These are phyloP conservation scores for Bifiguratus adelaidae DNA, from an alignment of 192 early-diverging fungal genomes.

Conservation along the genomic window DNA sequence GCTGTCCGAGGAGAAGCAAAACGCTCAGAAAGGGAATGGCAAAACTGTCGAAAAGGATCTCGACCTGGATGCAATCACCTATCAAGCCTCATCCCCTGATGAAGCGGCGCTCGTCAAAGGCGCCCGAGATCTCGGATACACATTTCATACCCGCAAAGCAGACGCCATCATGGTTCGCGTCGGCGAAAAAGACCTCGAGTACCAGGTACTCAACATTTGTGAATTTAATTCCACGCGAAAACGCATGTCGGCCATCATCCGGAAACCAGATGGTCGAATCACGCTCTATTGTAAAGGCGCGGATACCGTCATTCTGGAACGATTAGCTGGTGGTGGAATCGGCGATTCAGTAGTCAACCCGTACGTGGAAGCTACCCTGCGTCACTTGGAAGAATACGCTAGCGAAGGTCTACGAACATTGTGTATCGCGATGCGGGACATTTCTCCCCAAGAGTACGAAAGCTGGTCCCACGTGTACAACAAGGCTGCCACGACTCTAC, in stretches of 20 bases:
- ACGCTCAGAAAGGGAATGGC: constrained; percentile 8
- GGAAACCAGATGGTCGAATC: constrained; percentile 22
- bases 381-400: background rate
- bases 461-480: constrained; percentile 41
- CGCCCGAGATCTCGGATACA: constrained; percentile 40
- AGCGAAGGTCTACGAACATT: constrained; percentile 51
- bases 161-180: constrained; percentile 27
- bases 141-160: constrained; percentile 45
- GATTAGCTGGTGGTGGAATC: constrained; percentile 18
- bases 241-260: constrained; percentile 56
- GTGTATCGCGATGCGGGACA: constrained; percentile 50
- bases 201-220: constrained; percentile 53
- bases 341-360: constrained; percentile 1
- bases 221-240: constrained; percentile 68
- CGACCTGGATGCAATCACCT: constrained; percentile 12
- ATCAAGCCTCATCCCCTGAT: constrained; percentile 50
- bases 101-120: constrained; percentile 55
- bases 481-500: constrained; percentile 27
- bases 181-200: constrained; percentile 13
- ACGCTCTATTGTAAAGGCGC: constrained; percentile 58
- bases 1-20: constrained; percentile 7
- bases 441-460: constrained; percentile 43
- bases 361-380: background rate
- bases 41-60: constrained; percentile 25
- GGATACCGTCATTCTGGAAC: constrained; percentile 64